These are phyloP conservation scores for Ballota nigra DNA, from an alignment of 257 asterid species.

Conservation along the genomic window DNA sequence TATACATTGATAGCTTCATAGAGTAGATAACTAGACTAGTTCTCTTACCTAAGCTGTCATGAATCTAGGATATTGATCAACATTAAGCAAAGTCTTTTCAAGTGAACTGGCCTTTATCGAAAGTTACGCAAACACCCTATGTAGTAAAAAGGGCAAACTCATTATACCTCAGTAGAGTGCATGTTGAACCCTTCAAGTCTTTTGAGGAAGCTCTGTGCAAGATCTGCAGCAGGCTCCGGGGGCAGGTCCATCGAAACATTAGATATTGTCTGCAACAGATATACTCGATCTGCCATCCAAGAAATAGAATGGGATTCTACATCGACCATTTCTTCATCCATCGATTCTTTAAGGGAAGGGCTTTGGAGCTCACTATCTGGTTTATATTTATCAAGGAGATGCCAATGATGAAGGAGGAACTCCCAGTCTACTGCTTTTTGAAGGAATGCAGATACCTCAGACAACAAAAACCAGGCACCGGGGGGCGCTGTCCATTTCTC, in stretches of 20 bases:
- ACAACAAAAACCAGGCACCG: constrained; percentile 93
- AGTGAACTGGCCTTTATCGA: too few species aligned
- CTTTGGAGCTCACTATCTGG: constrained; percentile 39
- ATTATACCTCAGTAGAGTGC: constrained; percentile 91
- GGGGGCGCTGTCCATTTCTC: constrained; percentile 96
- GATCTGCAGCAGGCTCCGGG: constrained; percentile 85
- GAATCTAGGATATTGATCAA: too few species aligned
- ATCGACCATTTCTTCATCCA: constrained; percentile 42
- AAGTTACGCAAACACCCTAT: too few species aligned
- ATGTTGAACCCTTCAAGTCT: constrained; percentile 80
- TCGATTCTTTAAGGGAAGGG: constrained; percentile 32
- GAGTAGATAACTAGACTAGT: not conserved
- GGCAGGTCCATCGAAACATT: constrained; percentile 80
- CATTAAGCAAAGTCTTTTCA: too few species aligned
- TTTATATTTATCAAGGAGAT: constrained; percentile 70
- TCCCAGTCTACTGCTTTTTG: constrained; percentile 85
- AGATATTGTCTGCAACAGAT: constrained; percentile 85
- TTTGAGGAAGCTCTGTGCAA: constrained; percentile 76
- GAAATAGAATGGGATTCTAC: constrained; percentile 56
- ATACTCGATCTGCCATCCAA: constrained; percentile 92
- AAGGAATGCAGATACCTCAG: constrained; percentile 77
- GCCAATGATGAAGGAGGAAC: constrained; percentile 88
- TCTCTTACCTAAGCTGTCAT: too few species aligned
- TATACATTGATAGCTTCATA: not conserved
- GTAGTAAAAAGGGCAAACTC: not conserved